Conservation (phyloP, 257 asterid genomes). For the Eustoma russellianum region DNA sequence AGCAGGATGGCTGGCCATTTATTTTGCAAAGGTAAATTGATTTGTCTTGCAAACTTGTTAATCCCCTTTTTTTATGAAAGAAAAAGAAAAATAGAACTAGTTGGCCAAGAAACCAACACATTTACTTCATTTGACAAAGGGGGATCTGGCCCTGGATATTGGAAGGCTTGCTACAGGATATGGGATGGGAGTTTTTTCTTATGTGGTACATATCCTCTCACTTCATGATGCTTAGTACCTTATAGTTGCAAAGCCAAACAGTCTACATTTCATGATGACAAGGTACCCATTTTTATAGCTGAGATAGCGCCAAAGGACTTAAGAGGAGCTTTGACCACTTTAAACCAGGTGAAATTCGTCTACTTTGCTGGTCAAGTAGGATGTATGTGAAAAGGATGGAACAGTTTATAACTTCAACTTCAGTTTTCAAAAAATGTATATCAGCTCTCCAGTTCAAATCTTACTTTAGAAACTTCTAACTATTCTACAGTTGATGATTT, state of each 20-base stretch:
- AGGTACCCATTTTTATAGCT: slow-evolving; percentile 94
- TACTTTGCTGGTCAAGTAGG: neutral
- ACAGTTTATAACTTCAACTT: too few relatives aligned
- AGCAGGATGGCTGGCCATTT: slow-evolving; percentile 85
- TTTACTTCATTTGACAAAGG: slow-evolving; percentile 22
- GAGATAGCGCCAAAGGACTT: slow-evolving; percentile 82
- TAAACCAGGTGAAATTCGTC: slow-evolving; percentile 51
- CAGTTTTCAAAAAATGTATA: too few relatives aligned
- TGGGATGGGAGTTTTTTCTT: slow-evolving; percentile 94
- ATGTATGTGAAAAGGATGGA: too few relatives aligned
- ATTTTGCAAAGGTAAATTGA: slow-evolving; percentile 56
- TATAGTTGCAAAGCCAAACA: slow-evolving; percentile 1
- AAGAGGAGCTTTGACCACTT: slow-evolving; percentile 77
- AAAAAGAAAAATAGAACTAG: too few relatives aligned
- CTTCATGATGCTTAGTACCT: too few relatives aligned
- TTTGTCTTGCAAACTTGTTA: neutral
- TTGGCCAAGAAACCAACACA: slow-evolving; percentile 9
- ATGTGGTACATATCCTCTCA: slow-evolving; percentile 42
- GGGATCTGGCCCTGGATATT: slow-evolving; percentile 47
- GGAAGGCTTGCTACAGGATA: slow-evolving; percentile 90
- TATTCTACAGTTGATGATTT: slow-evolving; percentile 66
- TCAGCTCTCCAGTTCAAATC: slow-evolving; percentile 1
- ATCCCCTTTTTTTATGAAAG: neutral
- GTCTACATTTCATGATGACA: neutral
- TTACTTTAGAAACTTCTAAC: slow-evolving; percentile 3